Evolutionary conservation across 1,139 yeast genomes (phyloP).

Genomic region (Sugiyamaella castrensis): DNA sequence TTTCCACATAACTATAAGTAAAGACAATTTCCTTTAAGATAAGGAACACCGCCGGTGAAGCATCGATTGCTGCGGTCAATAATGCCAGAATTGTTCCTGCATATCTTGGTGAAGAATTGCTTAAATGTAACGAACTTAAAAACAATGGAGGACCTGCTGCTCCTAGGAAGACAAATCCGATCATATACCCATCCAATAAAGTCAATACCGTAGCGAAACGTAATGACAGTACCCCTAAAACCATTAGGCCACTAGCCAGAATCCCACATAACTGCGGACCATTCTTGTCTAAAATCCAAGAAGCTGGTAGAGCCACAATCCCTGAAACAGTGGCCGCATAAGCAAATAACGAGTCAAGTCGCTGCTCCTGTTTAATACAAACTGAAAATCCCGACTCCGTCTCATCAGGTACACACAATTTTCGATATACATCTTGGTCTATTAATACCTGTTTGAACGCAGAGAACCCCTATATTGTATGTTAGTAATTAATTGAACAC

Average conservation of each 20-base stretch:
- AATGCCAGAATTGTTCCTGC: slow-evolving; percentile 71
- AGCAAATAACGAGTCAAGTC: slow-evolving; percentile 8
- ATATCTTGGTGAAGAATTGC: slow-evolving; percentile 66
- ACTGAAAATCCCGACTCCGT: background rate
- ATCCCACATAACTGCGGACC: slow-evolving; percentile 9
- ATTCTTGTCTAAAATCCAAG: slow-evolving; percentile 2
- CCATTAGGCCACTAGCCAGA: slow-evolving; percentile 3
- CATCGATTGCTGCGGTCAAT: slow-evolving; percentile 74
- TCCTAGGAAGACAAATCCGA: slow-evolving; percentile 67
- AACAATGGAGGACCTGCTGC: slow-evolving; percentile 81
- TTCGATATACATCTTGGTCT: slow-evolving; percentile 1
- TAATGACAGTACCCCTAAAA: slow-evolving; percentile 49
- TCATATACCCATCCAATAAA: slow-evolving; percentile 59
- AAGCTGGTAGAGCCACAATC: slow-evolving; percentile 5
- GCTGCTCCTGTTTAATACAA: slow-evolving; percentile 8
- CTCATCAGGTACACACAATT: slow-evolving; percentile 8
- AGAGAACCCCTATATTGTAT: slow-evolving; percentile 1
- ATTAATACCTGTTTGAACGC: slow-evolving; percentile 12
- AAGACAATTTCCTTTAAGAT: slow-evolving; percentile 53
- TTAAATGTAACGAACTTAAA: slow-evolving; percentile 74
- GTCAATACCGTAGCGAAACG: slow-evolving; percentile 51
- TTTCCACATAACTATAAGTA: too few relatives aligned
- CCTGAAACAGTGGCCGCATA: slow-evolving; percentile 7
- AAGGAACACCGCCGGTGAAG: slow-evolving; percentile 71
- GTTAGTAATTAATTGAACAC: slow-evolving; percentile 21